A percentile compares a stretch with the other conserved stretches of the same genome.
phyloP scores from a whole-genome alignment of 139 green algal species.

The Picochlorum sp. region DNA sequence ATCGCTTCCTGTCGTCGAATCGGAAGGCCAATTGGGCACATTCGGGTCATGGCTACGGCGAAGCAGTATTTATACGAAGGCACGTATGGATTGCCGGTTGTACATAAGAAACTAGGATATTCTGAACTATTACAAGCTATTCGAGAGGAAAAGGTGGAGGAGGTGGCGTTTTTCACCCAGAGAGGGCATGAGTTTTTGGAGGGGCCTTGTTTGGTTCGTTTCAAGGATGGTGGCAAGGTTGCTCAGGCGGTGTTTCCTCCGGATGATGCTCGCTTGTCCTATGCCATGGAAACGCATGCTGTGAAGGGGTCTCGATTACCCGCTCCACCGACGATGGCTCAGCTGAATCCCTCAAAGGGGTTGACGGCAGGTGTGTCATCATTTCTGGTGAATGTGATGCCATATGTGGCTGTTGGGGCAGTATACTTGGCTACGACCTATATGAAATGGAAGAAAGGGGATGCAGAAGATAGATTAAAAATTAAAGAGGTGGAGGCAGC shows the following conservation, averaged over 20 bases:
- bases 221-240: conserved; percentile 30
- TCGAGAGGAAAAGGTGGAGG: conserved; percentile 29
- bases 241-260: conserved; percentile 53
- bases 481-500: conserved; percentile 32
- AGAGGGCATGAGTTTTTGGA: conserved; percentile 10
- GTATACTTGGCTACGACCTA: conserved; percentile 40
- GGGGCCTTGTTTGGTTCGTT: conserved; percentile 54
- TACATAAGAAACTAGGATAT: conserved; percentile 27
- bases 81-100: conserved; percentile 32
- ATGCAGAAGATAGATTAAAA: conserved; percentile 46
- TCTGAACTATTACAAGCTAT: conserved; percentile 57
- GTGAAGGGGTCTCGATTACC: conserved; percentile 29
- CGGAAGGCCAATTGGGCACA: not conserved
- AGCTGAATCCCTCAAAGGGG: conserved; percentile 17
- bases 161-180: conserved; percentile 54
- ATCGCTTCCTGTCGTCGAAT: not conserved
- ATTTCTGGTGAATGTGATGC: conserved; percentile 21
- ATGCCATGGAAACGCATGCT: conserved; percentile 58
- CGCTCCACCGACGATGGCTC: conserved; percentile 1
- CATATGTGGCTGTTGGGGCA: conserved; percentile 26
- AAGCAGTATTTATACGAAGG: conserved; percentile 35
- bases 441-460: conserved; percentile 37
- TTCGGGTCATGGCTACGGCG: not conserved
- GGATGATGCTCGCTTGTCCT: conserved; percentile 42
- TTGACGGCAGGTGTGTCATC: not conserved